Conservation (phyloP, 768 basidiomycete genomes). For the Boletus rubescentipes region DNA sequence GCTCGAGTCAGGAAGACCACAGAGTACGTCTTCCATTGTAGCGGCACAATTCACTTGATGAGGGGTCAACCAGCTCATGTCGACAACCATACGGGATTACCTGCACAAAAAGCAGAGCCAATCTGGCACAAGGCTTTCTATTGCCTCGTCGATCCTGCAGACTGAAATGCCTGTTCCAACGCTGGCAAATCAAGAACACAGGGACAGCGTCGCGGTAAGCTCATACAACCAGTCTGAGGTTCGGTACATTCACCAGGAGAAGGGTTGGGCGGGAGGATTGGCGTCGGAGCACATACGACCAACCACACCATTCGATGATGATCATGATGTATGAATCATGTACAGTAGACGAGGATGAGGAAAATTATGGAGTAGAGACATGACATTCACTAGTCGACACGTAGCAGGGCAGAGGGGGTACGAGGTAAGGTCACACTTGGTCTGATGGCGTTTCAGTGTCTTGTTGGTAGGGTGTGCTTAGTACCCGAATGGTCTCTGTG, state of each 20-base stretch:
- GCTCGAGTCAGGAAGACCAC: slow-evolving; percentile 79
- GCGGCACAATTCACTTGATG: background rate
- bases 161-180: slow-evolving; percentile 32
- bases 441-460: slow-evolving; percentile 21
- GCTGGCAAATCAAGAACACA: slow-evolving; percentile 28
- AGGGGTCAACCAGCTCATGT: slow-evolving; percentile 49
- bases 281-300: slow-evolving; percentile 37
- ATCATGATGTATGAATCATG: slow-evolving; percentile 34
- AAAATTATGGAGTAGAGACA: background rate
- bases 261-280: slow-evolving; percentile 37
- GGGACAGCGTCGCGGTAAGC: slow-evolving; percentile 31
- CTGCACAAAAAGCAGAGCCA: slow-evolving; percentile 52
- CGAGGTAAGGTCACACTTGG: slow-evolving; percentile 13
- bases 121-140: slow-evolving; percentile 19
- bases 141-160: slow-evolving; percentile 25
- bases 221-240: slow-evolving; percentile 24
- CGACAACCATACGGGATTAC: slow-evolving; percentile 66
- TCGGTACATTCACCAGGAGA: slow-evolving; percentile 28
- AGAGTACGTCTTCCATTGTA: slow-evolving; percentile 45
- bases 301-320: slow-evolving; percentile 41
- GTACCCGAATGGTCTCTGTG: slow-evolving; percentile 54
- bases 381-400: slow-evolving; percentile 3
- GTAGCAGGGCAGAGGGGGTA: background rate
- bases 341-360: slow-evolving; percentile 14
- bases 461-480: slow-evolving; percentile 35